Evolutionary conservation across 257 asterid species (phyloP), one percentile per base, ranked within the genome.

Genomic region (Scutellaria minor): DNA sequence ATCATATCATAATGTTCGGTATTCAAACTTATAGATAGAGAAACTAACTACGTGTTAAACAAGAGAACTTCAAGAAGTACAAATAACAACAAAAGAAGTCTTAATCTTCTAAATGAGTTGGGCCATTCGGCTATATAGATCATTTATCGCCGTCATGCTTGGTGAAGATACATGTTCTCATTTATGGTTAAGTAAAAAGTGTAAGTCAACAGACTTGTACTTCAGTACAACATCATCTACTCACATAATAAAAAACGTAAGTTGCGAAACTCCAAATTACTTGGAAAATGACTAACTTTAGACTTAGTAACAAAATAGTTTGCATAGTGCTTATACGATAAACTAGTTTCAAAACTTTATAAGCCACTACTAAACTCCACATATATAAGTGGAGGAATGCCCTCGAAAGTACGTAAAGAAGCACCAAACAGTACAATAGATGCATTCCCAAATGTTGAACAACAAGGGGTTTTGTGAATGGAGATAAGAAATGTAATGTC

Each of bases 21-120:
- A 64, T 10, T 52, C 73, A 47, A 20, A 71, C 51, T 62, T 59
- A 31, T 31, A 48, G 47, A 52, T 54, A 20, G 72, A 22, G 61
- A 51, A 68, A n/a, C n/a, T 9, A 15, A 48, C 24, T 48, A 67
- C 12, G 41, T 6, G 20, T 41, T 11, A 51, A 41, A 27, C 9
- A 22, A 69, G 27, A 11, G 71, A 60, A 15, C n/a, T 57, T 56
- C 7, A 18, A 44, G 27, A 18, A 31, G 37, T 31, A 31, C 37
- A 31, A 2, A 31, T 31, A 31, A 31, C 37, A 24, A 24, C 27
- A 24, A 24, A 24, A 1, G 0, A 31, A 31, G 37, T 31, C 37
- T 31, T 31, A 31, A 31, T 31, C 37, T 31, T 31, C 37, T 31
- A 31, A 31, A 31, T 31, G 37, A 4, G 5, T 31, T 31, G 37